Conservation (phyloP, 2,329 filamentous ascomycete genomes). For the Ascocoryne sarcoides region DNA sequence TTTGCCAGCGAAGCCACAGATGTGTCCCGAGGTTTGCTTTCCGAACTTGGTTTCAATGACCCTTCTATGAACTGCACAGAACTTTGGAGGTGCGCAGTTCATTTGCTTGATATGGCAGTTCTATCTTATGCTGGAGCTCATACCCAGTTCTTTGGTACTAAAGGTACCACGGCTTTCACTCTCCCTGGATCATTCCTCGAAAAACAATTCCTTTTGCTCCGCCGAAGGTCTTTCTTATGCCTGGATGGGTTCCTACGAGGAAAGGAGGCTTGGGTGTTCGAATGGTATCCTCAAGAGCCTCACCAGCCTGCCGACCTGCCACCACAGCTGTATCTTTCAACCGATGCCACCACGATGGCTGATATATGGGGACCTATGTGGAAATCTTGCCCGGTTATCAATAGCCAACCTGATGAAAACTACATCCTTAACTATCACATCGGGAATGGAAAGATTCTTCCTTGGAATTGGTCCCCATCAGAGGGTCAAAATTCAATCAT, state of each 20-base stretch:
- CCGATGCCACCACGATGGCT: constrained; percentile 7
- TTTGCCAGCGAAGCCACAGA: background rate
- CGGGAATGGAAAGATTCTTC: constrained; percentile 10
- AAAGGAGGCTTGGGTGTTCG: constrained; percentile 9
- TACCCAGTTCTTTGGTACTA: constrained; percentile 4
- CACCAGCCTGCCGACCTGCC: background rate
- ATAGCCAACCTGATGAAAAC: background rate
- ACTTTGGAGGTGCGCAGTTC: constrained; percentile 9
- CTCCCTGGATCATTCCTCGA: constrained; percentile 7
- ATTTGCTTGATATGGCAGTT: constrained; percentile 8
- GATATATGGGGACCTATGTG: constrained; percentile 15
- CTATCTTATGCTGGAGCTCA: constrained; percentile 10
- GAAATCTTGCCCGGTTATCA: constrained; percentile 3
- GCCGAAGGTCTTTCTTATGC: constrained; percentile 8
- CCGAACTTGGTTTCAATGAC: constrained; percentile 2
- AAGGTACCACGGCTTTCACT: background rate
- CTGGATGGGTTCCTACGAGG: constrained; percentile 6
- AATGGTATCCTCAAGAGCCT: background rate
- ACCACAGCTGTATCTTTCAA: constrained; percentile 5
- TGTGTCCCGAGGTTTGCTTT: constrained; percentile 6
- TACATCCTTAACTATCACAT: constrained; percentile 7
- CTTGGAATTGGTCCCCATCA: constrained; percentile 2
- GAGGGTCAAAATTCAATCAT: background rate
- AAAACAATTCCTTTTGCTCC: constrained; percentile 4
- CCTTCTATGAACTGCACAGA: constrained; percentile 1